A percentile compares a stretch with the other conserved stretches of the same genome.
Conservation (phyloP, 345 rosid genomes). For the Gynandropsis gynandra region DNA sequence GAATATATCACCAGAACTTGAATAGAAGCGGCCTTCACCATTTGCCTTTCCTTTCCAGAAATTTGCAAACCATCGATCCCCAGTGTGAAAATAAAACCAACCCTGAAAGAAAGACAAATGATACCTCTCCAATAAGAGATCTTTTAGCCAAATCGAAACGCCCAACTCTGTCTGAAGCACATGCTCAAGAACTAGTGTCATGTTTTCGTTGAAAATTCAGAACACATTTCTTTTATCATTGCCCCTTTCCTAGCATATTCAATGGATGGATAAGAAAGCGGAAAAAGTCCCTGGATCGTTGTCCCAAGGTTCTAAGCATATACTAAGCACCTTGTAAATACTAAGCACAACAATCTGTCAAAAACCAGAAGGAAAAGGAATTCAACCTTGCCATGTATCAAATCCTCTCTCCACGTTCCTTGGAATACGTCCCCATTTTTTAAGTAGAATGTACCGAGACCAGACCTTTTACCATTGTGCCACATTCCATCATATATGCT, state of each 20-base stretch:
- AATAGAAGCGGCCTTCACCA: constrained; percentile 92
- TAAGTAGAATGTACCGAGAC: constrained; percentile 84
- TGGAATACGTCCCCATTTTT: constrained; percentile 94
- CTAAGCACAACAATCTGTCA: constrained; percentile 6
- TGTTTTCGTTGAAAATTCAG: too few species aligned
- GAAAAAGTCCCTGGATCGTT: not conserved
- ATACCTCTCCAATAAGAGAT: constrained; percentile 1
- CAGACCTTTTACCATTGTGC: constrained; percentile 89
- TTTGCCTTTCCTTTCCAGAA: constrained; percentile 98
- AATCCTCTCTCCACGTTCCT: constrained; percentile 96
- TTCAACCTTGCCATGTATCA: constrained; percentile 91
- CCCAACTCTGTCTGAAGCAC: too few species aligned
- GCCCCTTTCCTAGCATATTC: constrained; percentile 7
- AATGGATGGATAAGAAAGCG: not conserved
- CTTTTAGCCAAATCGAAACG: not conserved
- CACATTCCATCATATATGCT: constrained; percentile 92
- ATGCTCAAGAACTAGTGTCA: too few species aligned
- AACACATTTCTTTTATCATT: too few species aligned
- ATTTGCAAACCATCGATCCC: constrained; percentile 92
- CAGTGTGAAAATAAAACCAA: constrained; percentile 89
- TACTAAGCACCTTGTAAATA: constrained; percentile 2
- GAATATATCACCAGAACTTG: constrained; percentile 68
- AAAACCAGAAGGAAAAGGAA: constrained; percentile 4
- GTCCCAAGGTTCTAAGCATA: too few species aligned
- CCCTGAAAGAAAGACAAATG: constrained; percentile 41